Base-by-base conservation (phyloP, 2,329 filamentous ascomycete genomes). In the Trichophyton mentagrophytes region DNA sequence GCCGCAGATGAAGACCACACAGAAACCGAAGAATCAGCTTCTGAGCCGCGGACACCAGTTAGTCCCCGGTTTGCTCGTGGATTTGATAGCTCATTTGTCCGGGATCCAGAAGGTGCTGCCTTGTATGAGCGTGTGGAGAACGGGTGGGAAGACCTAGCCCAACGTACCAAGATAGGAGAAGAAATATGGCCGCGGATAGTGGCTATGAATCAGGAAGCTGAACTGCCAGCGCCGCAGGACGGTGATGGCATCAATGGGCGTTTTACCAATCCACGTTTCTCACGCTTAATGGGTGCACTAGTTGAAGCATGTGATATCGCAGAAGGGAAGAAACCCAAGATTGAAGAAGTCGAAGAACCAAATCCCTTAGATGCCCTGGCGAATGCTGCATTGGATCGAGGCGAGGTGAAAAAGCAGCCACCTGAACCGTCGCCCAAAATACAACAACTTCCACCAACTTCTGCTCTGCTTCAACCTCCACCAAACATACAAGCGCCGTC, bases 1-100 rank as follows among this genome's bases (percentile, higher is more conserved):
- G 73, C 70, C 15, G 71, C 72, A 60, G 74, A 76, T 62, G 74
- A 76, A 55, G 74, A 75, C 56, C 71, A 74, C 59, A 76, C 74
- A 27, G 72, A 71, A 65, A 57, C 63, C 33, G 64, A 64, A 42
- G 62, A 62, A 58, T 65, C 64, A 9, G 64, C 62, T 13, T 59
- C 61, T 1, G 64, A 65, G 33, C 57, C 44, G n/a, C 36, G 49
- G n/a, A 61, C 49, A 9, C 38, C 46, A 58, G 20, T 58, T 20
- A 36, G 38, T 5, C 61, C 59, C 4, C 61, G 56, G 9, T 46
- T 59, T 44, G 61, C 61, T 38, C 64, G 64, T 53, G 64, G 74
- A 1, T 75, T 71, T 63, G 67, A 69, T 60, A 73, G 74, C 3
- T 69, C 69, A 8, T 67, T 66, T 53, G 69, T 74, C 17, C 69